Percentiles rank a stretch among this genome's conserved stretches.
Evolutionary conservation across 2,329 filamentous ascomycete species (phyloP).

Genomic region (Colletotrichum sansevieriae): DNA sequence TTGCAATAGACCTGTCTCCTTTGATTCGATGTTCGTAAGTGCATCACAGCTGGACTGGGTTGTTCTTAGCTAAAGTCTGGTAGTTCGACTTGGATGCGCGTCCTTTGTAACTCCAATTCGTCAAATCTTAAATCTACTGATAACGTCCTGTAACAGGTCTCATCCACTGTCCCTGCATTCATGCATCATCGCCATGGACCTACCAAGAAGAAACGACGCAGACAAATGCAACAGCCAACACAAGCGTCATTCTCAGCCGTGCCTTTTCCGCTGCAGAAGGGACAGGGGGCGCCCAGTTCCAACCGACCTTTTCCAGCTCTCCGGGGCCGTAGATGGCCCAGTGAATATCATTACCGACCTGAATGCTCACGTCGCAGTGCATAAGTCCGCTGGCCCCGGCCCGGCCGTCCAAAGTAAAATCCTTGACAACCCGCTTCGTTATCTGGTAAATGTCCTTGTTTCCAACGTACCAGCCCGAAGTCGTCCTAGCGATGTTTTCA

Average conservation of each 20-base stretch:
- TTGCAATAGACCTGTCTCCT: too few relatives aligned
- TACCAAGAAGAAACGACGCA: conserved; percentile 4
- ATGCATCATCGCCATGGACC: background rate
- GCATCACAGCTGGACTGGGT: too few relatives aligned
- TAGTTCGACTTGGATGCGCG: too few relatives aligned
- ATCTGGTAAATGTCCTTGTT: conserved; percentile 14
- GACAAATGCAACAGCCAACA: background rate
- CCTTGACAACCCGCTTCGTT: background rate
- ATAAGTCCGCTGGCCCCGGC: conserved; percentile 25
- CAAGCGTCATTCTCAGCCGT: background rate
- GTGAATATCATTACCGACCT: conserved; percentile 18
- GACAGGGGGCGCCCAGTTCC: conserved; percentile 19
- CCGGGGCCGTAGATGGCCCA: conserved; percentile 16
- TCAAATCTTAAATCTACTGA: too few relatives aligned
- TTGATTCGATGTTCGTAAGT: too few relatives aligned
- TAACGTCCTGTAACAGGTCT: too few relatives aligned
- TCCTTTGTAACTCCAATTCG: too few relatives aligned
- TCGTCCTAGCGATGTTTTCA: background rate
- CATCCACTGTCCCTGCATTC: too few relatives aligned
- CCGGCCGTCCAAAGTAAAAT: conserved; percentile 10
- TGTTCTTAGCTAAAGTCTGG: too few relatives aligned
- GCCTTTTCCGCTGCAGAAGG: conserved; percentile 11
- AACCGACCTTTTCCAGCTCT: conserved; percentile 15
- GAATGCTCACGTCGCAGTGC: conserved; percentile 10
- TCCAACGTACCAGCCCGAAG: conserved; percentile 22